Conservation (phyloP, 352 stramenopile genomes). For the Phytophthora pisi region DNA sequence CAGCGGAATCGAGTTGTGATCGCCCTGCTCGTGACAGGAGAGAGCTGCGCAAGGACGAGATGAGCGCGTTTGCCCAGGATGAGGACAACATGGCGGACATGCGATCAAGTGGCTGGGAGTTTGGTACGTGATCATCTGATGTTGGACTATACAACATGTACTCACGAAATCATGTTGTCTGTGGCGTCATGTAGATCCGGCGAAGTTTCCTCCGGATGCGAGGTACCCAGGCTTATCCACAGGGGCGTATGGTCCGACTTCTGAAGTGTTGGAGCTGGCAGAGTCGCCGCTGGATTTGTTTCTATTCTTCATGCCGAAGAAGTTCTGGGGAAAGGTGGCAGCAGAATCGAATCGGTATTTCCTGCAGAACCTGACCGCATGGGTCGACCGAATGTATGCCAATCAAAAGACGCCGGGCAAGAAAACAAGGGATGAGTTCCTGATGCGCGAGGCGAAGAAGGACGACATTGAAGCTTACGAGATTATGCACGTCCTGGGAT, state of each 20-base stretch:
- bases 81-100: background rate
- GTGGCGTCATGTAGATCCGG: background rate
- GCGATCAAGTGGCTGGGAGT: background rate
- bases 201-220: background rate
- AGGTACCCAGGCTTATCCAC: background rate
- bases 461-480: conserved; percentile 2
- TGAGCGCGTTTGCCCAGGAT: background rate
- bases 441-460: conserved; percentile 6
- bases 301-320: conserved; percentile 12
- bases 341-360: background rate
- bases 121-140: background rate
- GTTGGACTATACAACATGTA: background rate
- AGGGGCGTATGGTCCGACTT: background rate
- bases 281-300: conserved; percentile 2
- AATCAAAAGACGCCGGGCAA: conserved; percentile 4
- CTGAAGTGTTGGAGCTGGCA: background rate
- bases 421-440: background rate
- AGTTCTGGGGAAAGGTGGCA: conserved; percentile 12
- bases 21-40: background rate
- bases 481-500: too few species aligned
- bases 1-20: background rate
- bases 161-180: background rate
- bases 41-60: background rate
- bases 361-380: background rate
- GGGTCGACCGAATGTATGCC: conserved; percentile 1